These are phyloP conservation scores for Candida neerlandica DNA, from an alignment of 1,139 yeast genomes.

Conservation along the genomic window DNA sequence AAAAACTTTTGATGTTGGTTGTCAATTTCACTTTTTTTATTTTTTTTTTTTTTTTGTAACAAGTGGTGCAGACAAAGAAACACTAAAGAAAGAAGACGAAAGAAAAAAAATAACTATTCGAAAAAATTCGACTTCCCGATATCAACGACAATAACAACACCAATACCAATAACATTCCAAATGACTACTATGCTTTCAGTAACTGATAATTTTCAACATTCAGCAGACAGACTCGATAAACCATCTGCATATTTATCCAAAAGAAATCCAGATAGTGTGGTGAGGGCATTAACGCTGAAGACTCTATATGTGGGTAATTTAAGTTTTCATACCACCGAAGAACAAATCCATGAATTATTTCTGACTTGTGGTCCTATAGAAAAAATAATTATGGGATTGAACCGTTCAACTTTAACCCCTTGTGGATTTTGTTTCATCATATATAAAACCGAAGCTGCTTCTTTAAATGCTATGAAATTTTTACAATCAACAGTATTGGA, in stretches of 20 bases:
- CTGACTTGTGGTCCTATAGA: constrained; percentile 76
- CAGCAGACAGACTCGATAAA: constrained; percentile 68
- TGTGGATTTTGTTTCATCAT: constrained; percentile 95
- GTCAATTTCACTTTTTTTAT: background rate
- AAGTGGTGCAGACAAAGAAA: background rate
- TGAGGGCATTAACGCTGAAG: constrained; percentile 62
- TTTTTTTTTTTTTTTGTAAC: too few species aligned
- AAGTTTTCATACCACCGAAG: constrained; percentile 89
- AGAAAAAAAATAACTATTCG: background rate
- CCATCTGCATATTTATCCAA: constrained; percentile 77
- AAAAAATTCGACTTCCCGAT: background rate
- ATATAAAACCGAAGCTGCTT: constrained; percentile 65
- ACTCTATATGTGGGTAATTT: constrained; percentile 87
- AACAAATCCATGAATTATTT: constrained; percentile 85
- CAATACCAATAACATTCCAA: too few species aligned
- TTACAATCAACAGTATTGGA: constrained; percentile 80
- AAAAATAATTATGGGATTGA: constrained; percentile 90
- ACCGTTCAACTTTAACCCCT: constrained; percentile 84
- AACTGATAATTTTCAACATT: constrained; percentile 55
- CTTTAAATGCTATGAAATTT: constrained; percentile 79
- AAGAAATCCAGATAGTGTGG: constrained; percentile 63
- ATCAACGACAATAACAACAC: background rate
- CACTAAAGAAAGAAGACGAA: background rate
- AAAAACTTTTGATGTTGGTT: background rate
- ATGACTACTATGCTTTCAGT: constrained; percentile 49